phyloP scores from a whole-genome alignment of 768 basidiomycete genomes.

The Mycena galopus region DNA sequence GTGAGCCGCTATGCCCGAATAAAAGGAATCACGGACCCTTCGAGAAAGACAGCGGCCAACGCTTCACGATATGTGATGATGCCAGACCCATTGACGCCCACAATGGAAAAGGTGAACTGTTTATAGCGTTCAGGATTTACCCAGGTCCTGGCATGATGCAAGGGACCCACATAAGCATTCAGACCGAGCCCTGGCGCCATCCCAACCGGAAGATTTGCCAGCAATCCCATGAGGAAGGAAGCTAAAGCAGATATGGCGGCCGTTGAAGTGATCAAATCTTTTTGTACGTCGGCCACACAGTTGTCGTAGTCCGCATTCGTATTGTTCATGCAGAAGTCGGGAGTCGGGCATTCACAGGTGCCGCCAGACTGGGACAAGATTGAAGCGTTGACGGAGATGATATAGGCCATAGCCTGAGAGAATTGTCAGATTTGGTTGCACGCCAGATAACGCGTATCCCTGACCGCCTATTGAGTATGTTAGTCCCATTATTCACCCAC shows the following conservation, averaged over 20 bases:
- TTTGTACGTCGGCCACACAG: conserved; percentile 73
- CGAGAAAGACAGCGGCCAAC: conserved; percentile 87
- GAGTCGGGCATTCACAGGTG: conserved; percentile 79
- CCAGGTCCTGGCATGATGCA: conserved; percentile 11
- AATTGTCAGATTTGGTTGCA: conserved; percentile 59
- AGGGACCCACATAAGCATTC: conserved; percentile 77
- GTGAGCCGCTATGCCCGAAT: conserved; percentile 11
- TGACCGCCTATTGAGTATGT: conserved; percentile 9
- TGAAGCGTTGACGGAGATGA: conserved; percentile 88
- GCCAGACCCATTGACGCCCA: conserved; percentile 85
- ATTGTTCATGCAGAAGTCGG: conserved; percentile 61
- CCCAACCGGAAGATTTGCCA: conserved; percentile 92
- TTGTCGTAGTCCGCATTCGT: conserved; percentile 64
- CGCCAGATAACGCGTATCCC: background rate
- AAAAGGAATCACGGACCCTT: conserved; percentile 68
- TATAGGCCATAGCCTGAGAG: conserved; percentile 79
- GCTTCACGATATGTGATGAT: conserved; percentile 84
- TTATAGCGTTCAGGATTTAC: background rate
- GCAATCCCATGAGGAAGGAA: conserved; percentile 84
- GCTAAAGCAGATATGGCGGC: conserved; percentile 82
- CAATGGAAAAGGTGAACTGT: conserved; percentile 89
- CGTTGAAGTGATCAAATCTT: conserved; percentile 87
- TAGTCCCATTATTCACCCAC: background rate
- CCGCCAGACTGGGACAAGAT: conserved; percentile 85
- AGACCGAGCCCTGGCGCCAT: conserved; percentile 89